Conservation (phyloP, 179 eudicot genomes). For the Camellia oleifera region DNA sequence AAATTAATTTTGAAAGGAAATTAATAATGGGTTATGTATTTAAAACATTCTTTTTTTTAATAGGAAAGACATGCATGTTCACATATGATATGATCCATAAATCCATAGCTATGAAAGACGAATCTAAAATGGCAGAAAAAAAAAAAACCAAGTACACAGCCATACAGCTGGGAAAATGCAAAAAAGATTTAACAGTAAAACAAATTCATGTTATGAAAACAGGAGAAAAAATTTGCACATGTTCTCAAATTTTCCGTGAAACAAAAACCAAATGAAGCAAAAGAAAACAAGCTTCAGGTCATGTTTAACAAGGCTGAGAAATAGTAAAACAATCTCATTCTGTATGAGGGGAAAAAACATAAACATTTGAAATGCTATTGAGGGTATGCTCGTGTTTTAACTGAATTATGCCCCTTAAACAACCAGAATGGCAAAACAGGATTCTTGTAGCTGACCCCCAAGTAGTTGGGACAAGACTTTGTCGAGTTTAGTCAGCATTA, state of each 20-base stretch:
- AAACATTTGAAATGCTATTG: too few relatives aligned
- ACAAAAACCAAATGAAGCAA: too few relatives aligned
- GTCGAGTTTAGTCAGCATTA: too few relatives aligned
- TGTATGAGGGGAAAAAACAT: too few relatives aligned
- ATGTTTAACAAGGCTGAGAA: too few relatives aligned
- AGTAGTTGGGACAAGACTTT: too few relatives aligned
- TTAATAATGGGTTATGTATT: not conserved
- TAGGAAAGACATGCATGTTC: not conserved
- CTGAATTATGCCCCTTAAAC: too few relatives aligned
- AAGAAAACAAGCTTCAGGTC: too few relatives aligned
- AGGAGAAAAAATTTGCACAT: not conserved
- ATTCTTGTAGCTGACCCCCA: too few relatives aligned
- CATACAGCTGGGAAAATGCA: not conserved
- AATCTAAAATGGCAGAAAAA: not conserved
- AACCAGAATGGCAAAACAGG: too few relatives aligned
- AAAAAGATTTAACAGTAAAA: not conserved
- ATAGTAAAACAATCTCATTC: too few relatives aligned
- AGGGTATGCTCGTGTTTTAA: too few relatives aligned
- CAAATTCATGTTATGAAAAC: not conserved
- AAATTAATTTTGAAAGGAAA: slow-evolving; percentile 3
- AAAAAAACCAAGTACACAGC: not conserved
- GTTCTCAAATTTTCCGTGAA: not conserved
- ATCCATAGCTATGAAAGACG: not conserved
- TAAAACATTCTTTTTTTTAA: not conserved
- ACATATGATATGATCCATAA: not conserved